phyloP scores from a whole-genome alignment of 495 filamentous ascomycete species.

The Hyaloscypha variabilis region DNA sequence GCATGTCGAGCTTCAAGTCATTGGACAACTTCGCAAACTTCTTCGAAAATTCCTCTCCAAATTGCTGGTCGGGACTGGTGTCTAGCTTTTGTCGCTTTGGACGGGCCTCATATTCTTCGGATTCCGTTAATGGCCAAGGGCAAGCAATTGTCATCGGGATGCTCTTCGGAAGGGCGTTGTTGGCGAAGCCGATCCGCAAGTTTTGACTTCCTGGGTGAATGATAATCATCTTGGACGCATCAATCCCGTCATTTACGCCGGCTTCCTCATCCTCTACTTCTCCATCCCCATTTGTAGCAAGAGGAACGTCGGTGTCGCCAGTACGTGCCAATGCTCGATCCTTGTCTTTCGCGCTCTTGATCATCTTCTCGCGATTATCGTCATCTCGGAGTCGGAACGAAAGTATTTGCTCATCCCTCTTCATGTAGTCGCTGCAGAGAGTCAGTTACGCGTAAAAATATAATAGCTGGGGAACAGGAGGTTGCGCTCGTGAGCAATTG shows the following conservation, averaged over 20 bases:
- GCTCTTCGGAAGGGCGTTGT: conserved; percentile 91
- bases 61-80: conserved; percentile 69
- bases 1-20: conserved; percentile 88
- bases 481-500: background rate
- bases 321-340: conserved; percentile 81
- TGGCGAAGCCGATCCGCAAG: conserved; percentile 86
- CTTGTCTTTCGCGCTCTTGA: conserved; percentile 80
- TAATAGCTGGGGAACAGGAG: conserved; percentile 7
- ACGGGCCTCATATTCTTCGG: conserved; percentile 81
- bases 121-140: conserved; percentile 73
- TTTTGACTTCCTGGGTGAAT: conserved; percentile 99
- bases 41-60: conserved; percentile 81
- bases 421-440: conserved; percentile 81
- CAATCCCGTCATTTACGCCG: conserved; percentile 62
- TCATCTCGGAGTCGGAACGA: conserved; percentile 85
- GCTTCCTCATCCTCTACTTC: conserved; percentile 60
- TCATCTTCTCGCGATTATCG: conserved; percentile 74
- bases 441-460: background rate
- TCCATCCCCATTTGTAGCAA: conserved; percentile 42
- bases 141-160: conserved; percentile 91
- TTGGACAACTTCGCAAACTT: conserved; percentile 80
- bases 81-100: conserved; percentile 85
- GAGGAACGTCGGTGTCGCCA: conserved; percentile 62
- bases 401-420: conserved; percentile 94
- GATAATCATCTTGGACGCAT: conserved; percentile 87